Evolutionary conservation across 495 filamentous ascomycete genomes (phyloP).

Genomic region (Achaetomiella virescens): DNA sequence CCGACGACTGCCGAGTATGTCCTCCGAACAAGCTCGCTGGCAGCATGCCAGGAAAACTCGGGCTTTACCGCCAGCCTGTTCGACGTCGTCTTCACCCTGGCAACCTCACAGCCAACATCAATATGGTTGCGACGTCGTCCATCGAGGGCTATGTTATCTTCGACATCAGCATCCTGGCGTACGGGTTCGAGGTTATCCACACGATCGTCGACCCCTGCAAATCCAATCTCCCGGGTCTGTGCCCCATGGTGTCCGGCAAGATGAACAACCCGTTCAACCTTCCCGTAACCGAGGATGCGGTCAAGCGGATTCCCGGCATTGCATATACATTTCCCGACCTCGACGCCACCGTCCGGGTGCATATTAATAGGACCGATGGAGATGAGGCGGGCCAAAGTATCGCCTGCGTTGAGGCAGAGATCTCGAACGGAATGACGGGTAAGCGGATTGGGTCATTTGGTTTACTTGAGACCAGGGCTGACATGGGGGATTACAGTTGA

Average conservation of each 20-base stretch:
- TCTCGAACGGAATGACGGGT: slow-evolving; percentile 84
- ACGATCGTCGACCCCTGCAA: slow-evolving; percentile 72
- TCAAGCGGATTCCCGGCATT: slow-evolving; percentile 68
- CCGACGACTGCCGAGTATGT: slow-evolving; percentile 30
- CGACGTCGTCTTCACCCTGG: slow-evolving; percentile 70
- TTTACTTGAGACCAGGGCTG: not conserved
- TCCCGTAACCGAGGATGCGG: slow-evolving; percentile 48
- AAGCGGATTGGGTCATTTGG: not conserved
- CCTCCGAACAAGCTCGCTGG: slow-evolving; percentile 70
- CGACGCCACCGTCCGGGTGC: slow-evolving; percentile 77
- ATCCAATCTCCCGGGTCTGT: slow-evolving; percentile 65
- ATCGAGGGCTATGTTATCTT: slow-evolving; percentile 82
- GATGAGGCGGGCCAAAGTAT: slow-evolving; percentile 48
- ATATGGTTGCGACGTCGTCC: slow-evolving; percentile 76
- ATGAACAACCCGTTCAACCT: slow-evolving; percentile 70
- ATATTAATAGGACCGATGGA: slow-evolving; percentile 61
- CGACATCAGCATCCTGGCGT: slow-evolving; percentile 69
- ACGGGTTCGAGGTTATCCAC: slow-evolving; percentile 65
- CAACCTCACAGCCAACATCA: slow-evolving; percentile 64
- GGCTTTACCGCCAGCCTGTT: slow-evolving; percentile 79
- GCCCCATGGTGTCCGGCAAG: slow-evolving; percentile 85
- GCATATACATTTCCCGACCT: slow-evolving; percentile 89
- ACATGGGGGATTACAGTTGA: slow-evolving; percentile 50
- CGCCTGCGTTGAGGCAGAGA: slow-evolving; percentile 79
- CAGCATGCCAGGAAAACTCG: slow-evolving; percentile 69